Conservation (phyloP, 2,329 filamentous ascomycete genomes). For the Claviceps sp. region DNA sequence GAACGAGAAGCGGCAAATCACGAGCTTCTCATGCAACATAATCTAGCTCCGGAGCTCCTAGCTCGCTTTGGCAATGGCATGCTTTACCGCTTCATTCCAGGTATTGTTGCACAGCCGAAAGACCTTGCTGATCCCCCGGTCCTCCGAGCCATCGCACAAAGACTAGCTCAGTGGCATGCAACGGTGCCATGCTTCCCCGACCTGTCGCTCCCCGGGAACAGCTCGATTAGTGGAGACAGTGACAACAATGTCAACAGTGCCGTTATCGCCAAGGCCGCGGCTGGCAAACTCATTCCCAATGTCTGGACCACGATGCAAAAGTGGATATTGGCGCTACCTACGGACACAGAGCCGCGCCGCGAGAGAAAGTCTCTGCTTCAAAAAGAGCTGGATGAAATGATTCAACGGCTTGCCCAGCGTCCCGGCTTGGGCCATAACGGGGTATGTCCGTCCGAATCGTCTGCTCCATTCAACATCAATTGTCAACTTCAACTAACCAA, state of each 20-base stretch:
- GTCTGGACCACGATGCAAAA: conserved; percentile 93
- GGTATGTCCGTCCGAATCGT: conserved; percentile 32
- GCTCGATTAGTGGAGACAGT: conserved; percentile 21
- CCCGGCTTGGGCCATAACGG: conserved; percentile 63
- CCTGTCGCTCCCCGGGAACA: conserved; percentile 16
- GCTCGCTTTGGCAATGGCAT: conserved; percentile 93
- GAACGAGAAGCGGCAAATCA: conserved; percentile 72
- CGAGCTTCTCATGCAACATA: conserved; percentile 69
- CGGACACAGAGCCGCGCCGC: conserved; percentile 53
- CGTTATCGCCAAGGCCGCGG: conserved; percentile 38
- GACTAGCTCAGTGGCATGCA: conserved; percentile 89
- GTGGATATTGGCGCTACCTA: conserved; percentile 81
- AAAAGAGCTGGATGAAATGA: conserved; percentile 57
- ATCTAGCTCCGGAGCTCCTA: conserved; percentile 73
- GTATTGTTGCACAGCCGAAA: conserved; percentile 63
- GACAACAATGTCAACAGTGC: conserved; percentile 14
- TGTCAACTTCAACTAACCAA: conserved; percentile 5
- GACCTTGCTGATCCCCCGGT: conserved; percentile 66
- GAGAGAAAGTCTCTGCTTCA: conserved; percentile 56
- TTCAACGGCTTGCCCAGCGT: conserved; percentile 59
- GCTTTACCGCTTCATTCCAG: conserved; percentile 81
- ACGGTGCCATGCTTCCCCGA: conserved; percentile 43
- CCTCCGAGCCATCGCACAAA: conserved; percentile 69
- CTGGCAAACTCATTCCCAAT: conserved; percentile 65
- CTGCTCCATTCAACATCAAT: background rate